phyloP scores from a whole-genome alignment of 768 basidiomycete species.

The Suillus discolor region DNA sequence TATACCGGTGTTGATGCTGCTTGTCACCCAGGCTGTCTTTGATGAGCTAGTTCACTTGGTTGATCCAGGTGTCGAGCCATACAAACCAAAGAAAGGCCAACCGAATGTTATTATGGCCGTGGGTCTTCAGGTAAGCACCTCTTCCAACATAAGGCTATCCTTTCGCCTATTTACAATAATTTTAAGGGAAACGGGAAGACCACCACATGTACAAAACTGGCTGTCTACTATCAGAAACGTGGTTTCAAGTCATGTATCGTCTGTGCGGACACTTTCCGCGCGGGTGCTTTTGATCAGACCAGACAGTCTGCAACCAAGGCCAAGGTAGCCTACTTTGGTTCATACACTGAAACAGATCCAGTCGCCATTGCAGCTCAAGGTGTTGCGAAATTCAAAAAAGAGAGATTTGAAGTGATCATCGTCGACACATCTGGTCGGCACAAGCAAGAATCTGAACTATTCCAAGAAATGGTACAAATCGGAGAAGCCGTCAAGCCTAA shows the following conservation, averaged over 20 bases:
- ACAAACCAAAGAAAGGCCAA: constrained; percentile 95
- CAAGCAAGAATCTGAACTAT: constrained; percentile 95
- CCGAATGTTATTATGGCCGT: constrained; percentile 97
- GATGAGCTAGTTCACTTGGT: constrained; percentile 95
- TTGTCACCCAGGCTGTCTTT: constrained; percentile 75
- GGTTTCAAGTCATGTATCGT: constrained; percentile 98
- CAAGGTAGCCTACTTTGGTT: constrained; percentile 98
- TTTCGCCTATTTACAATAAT: constrained; percentile 10
- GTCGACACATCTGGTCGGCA: constrained; percentile 98
- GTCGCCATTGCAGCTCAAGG: constrained; percentile 94
- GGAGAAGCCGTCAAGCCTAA: constrained; percentile 91
- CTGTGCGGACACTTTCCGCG: constrained; percentile 99
- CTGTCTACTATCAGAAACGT: constrained; percentile 95
- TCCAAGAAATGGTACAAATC: constrained; percentile 98
- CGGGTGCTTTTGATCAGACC: constrained; percentile 98
- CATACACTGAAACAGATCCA: constrained; percentile 98
- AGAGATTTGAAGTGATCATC: constrained; percentile 97
- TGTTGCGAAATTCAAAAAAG: constrained; percentile 96
- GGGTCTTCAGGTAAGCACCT: constrained; percentile 76
- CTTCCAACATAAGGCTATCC: constrained; percentile 1
- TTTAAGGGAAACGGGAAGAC: constrained; percentile 95
- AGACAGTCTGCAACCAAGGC: constrained; percentile 99
- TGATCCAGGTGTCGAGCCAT: constrained; percentile 93
- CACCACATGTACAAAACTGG: constrained; percentile 98
- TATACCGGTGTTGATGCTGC: constrained; percentile 14